Evolutionary conservation across 768 basidiomycete species (phyloP).

Genomic region (Nevesoporus exiguus): DNA sequence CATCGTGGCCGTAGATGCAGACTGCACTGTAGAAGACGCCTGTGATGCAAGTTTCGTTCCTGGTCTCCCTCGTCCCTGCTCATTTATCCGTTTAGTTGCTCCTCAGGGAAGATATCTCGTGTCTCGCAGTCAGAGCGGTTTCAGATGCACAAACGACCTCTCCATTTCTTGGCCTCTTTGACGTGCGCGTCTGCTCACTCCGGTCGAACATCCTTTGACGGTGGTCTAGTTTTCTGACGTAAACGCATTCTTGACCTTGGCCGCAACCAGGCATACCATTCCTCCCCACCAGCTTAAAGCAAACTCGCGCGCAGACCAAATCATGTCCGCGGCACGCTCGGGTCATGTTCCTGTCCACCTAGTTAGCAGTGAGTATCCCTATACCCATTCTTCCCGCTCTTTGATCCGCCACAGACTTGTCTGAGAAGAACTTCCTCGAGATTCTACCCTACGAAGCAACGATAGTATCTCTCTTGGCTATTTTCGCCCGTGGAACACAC

Average conservation of each 20-base stretch:
- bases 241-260: constrained; percentile 82
- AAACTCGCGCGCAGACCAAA: constrained; percentile 60
- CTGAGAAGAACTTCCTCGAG: constrained; percentile 80
- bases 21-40: constrained; percentile 76
- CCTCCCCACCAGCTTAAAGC: constrained; percentile 56
- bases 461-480: constrained; percentile 55
- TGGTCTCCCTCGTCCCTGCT: not conserved
- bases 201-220: constrained; percentile 6
- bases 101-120: constrained; percentile 57
- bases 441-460: constrained; percentile 60
- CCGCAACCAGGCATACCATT: constrained; percentile 73
- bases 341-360: constrained; percentile 72
- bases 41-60: constrained; percentile 56
- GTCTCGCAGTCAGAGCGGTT: constrained; percentile 56
- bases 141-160: constrained; percentile 19
- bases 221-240: constrained; percentile 69
- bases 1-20: constrained; percentile 63
- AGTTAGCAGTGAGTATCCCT: constrained; percentile 62
- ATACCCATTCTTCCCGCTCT: not conserved
- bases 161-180: constrained; percentile 62
- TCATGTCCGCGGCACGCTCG: constrained; percentile 69
- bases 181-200: constrained; percentile 45
- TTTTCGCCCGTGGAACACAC: constrained; percentile 72
- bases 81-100: constrained; percentile 43
- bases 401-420: constrained; percentile 53